Base-by-base conservation (phyloP, 73 alveolate species). In the Paramecium caudatum region DNA sequence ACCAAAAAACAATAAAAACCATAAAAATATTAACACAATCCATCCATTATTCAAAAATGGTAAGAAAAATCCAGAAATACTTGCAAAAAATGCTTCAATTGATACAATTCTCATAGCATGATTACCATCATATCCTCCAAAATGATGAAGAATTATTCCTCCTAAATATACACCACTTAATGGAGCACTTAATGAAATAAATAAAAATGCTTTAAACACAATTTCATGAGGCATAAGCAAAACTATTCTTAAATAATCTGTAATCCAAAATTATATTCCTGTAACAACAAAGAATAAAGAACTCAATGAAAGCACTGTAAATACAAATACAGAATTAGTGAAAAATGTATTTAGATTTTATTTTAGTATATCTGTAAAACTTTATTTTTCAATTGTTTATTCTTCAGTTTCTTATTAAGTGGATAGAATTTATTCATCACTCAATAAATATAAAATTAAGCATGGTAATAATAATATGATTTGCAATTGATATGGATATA, bases 261-360 rank as follows among this genome's bases (percentile, higher is more conserved):
- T 88, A 23, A 94, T 95, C 99, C 99, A 97, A 83, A 96, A 97
- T 87, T 97, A 95, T 36, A 97, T 95, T 23, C 99, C 99, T 8
- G 99, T 95, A 6, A 96, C 93, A 7, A 97, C 96, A 86, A 96
- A 97, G 83, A 92, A 93, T 90, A 97, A 93, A 1, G 95, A 86
- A 10, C 99, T 94, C 46, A 97, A 93, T 13, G 98, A 95, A 25
- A 96, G 55, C 93, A 86, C 65, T 0, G 82, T 16, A 41, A 61
- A 86, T 12, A 86, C 34, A 46, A 86, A 86, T 16, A 86, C 41
- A 21, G 61, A 43, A 46, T 86, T 86, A 3, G 74, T 9, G 3
- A 86, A 41, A 25, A 86, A 78, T 0, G 45, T 47, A 34, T 63
- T 62, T 86, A 86, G 65, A 19, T 62, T 86, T 55, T 61, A 1